Base-by-base conservation (phyloP, 768 basidiomycete species). In the Dendrothele bispora region DNA sequence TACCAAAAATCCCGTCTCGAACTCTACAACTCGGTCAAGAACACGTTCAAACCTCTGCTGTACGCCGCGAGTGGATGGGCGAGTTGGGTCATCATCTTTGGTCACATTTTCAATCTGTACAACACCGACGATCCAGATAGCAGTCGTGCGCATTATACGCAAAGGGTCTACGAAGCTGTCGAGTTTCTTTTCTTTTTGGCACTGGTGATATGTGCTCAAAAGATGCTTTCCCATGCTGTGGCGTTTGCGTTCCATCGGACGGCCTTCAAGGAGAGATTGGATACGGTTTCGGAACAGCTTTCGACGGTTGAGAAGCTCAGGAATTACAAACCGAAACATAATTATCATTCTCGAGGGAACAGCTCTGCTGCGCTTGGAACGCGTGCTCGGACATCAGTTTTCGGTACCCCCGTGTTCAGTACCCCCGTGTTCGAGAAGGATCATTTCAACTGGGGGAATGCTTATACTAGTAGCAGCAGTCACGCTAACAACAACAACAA, bases 181-280 rank as follows among this genome's bases (percentile, higher is more conserved):
- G 75, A 85, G 55, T 88, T 91, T 59, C 55, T 87, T 27, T 91
- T 91, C 69, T 91, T 91, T 68, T 64, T 86, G n/a, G 71, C 74
- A 2, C 69, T 91, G 12, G 73, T 89, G 11, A 63, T 80, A 52
- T 84, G 79, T 48, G 63, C 66, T 7, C 86, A 88, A 60, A 72
- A 77, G 53, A 83, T 91, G 75, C 63, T 88, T 17, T 83, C 83
- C 1, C 87, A 89, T 56, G 72, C 78, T 27, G 79, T 90, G 27
- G 87, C 88, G 0, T 86, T 87, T 55, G 73, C 77, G 17, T 91
- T 91, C 64, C 88, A 91, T 61, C 79, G 74, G n/a, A 83, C 79
- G 3, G 89, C 89, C 8, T 91, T 82, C 61, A 75, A 74, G 55
- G 88, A 91, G 27, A 86, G 88, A 40, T 67, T 89, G 4, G 74